These are phyloP conservation scores for Paramarasmius palmivorus DNA, from an alignment of 1,284 basidiomycete genomes.

Conservation along the genomic window DNA sequence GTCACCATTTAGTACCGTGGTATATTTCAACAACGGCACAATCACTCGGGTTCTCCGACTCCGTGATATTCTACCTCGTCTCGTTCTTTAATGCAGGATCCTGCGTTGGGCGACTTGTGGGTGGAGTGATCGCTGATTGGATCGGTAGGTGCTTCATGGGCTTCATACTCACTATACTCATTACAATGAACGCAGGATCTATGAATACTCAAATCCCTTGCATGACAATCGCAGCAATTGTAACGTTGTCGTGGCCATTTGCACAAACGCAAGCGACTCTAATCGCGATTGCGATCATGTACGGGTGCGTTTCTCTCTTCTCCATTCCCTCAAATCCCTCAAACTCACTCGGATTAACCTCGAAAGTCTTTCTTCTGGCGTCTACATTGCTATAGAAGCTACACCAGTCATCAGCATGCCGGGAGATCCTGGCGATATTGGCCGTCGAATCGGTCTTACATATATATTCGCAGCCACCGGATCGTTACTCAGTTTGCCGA, in stretches of 20 bases:
- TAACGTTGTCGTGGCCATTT: neutral
- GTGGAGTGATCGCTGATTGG: neutral
- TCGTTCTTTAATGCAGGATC: neutral
- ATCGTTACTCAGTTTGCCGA: no score
- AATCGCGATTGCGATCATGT: neutral
- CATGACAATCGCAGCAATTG: neutral
- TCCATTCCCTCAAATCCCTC: no score
- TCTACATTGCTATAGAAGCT: no score
- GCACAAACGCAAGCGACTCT: neutral
- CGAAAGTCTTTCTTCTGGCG: no score
- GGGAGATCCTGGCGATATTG: no score
- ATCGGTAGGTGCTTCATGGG: no score
- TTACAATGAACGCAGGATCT: neutral
- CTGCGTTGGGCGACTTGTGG: neutral
- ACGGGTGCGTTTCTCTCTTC: neutral
- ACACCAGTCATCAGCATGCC: no score
- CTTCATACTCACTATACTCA: no score
- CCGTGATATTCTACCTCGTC: neutral
- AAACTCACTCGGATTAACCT: no score
- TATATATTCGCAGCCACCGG: no score
- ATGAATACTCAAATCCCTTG: neutral
- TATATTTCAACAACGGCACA: neutral
- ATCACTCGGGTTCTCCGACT: neutral
- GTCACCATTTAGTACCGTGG: neutral
- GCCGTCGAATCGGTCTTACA: no score